Evolutionary conservation across 805 yeast genomes (phyloP).

Genomic region (Metschnikowia sp.): DNA sequence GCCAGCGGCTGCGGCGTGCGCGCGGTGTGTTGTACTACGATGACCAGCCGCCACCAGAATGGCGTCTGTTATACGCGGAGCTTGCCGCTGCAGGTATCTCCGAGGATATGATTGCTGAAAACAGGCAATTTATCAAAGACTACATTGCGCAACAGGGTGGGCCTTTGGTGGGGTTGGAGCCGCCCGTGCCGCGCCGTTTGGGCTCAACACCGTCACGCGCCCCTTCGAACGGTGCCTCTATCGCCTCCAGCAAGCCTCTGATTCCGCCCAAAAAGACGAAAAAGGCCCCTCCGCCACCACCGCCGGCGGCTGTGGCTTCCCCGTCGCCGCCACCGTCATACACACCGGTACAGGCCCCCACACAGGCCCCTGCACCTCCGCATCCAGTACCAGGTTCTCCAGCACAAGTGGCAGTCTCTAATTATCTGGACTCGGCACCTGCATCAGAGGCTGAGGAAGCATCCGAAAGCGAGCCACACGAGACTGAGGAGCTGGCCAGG

Average conservation of each 20-base stretch:
- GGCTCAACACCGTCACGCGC: background rate
- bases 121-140: slow-evolving; percentile 75
- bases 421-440: background rate
- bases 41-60: slow-evolving; percentile 77
- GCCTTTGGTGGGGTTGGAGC: slow-evolving; percentile 78
- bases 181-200: slow-evolving; percentile 65
- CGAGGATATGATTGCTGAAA: slow-evolving; percentile 87
- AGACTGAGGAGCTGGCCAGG: too few species aligned
- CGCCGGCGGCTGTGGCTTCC: slow-evolving; percentile 4
- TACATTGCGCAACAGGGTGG: slow-evolving; percentile 74
- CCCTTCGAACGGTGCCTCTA: background rate
- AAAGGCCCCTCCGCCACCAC: slow-evolving; percentile 20
- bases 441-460: background rate
- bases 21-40: slow-evolving; percentile 69
- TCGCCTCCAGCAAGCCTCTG: slow-evolving; percentile 1
- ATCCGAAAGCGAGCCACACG: background rate
- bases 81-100: slow-evolving; percentile 75
- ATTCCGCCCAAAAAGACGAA: slow-evolving; percentile 10
- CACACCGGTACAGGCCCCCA: background rate
- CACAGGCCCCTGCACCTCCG: background rate
- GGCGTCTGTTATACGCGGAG: slow-evolving; percentile 72
- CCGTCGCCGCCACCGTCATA: slow-evolving; percentile 8
- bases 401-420: background rate
- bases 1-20: slow-evolving; percentile 53
- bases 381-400: background rate